These are phyloP conservation scores for Dicorynia guianensis DNA, from an alignment of 306 rosid genomes.

Conservation along the genomic window DNA sequence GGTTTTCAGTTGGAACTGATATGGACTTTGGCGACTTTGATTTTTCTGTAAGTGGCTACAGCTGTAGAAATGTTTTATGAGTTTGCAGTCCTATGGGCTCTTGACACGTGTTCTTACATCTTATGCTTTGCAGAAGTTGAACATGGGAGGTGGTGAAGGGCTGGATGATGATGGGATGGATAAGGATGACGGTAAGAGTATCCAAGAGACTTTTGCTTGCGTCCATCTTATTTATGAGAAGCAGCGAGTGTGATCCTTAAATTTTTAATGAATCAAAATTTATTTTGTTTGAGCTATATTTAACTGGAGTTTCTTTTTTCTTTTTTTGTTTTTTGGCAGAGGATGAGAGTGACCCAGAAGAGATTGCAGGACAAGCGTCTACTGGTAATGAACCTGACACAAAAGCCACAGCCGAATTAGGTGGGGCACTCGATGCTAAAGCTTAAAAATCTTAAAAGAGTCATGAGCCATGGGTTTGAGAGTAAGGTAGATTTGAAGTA, in stretches of 20 bases:
- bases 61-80: background rate
- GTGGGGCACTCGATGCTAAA: conserved; percentile 35
- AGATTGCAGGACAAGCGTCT: conserved; percentile 34
- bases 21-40: conserved; percentile 60
- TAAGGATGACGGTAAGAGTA: conserved; percentile 44
- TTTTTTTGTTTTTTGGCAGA: conserved; percentile 34
- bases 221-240: background rate
- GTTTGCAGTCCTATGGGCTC: background rate
- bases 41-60: conserved; percentile 59
- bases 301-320: conserved; percentile 1
- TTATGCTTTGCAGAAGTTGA: conserved; percentile 45
- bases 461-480: conserved; percentile 13
- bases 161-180: conserved; percentile 27
- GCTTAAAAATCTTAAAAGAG: conserved; percentile 13
- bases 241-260: background rate
- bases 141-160: conserved; percentile 48
- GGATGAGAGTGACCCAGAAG: conserved; percentile 50
- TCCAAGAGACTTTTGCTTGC: background rate
- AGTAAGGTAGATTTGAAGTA: background rate
- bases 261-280: conserved; percentile 1
- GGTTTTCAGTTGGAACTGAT: conserved; percentile 53
- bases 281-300: background rate
- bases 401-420: conserved; percentile 23
- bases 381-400: conserved; percentile 30
- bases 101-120: background rate